Evolutionary conservation across 1,284 basidiomycete genomes (phyloP).

Genomic region (Ceratobasidium papillatum): DNA sequence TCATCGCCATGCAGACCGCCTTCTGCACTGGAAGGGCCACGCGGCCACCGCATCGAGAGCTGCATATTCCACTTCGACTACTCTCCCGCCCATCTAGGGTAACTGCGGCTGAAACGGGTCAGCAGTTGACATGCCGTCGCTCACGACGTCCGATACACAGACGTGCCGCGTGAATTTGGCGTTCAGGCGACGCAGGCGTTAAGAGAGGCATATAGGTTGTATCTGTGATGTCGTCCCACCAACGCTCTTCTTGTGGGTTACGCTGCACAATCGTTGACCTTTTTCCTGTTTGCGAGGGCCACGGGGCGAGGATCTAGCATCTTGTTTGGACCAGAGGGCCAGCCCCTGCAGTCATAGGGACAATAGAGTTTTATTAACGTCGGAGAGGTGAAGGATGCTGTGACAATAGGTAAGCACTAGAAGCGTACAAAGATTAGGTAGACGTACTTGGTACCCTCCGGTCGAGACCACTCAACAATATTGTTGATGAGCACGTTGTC

Average conservation of each 20-base stretch:
- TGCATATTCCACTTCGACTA: constrained; percentile 20
- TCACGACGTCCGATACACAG: constrained; percentile 84
- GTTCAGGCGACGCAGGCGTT: constrained; percentile 46
- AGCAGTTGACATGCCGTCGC: constrained; percentile 77
- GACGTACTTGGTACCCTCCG: constrained; percentile 51
- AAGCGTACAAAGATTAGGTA: constrained; percentile 56
- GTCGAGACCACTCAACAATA: constrained; percentile 68
- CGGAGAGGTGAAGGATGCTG: constrained; percentile 56
- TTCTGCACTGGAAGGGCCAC: constrained; percentile 33
- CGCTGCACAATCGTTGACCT: constrained; percentile 48
- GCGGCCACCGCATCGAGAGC: constrained; percentile 39
- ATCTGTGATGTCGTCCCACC: constrained; percentile 43
- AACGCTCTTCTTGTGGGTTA: constrained; percentile 25
- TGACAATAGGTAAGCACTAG: constrained; percentile 66
- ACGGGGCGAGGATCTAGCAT: constrained; percentile 35
- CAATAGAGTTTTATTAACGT: constrained; percentile 52
- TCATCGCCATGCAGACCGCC: constrained; percentile 41
- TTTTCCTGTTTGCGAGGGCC: constrained; percentile 47
- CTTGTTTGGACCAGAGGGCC: constrained; percentile 36
- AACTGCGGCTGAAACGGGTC: constrained; percentile 48
- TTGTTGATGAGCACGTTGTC: constrained; percentile 85
- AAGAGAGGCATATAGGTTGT: constrained; percentile 45
- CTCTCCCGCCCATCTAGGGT: constrained; percentile 13
- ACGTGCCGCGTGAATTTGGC: constrained; percentile 66
- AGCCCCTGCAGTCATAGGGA: constrained; percentile 48